Evolutionary conservation across 345 rosid species (phyloP), one percentile per base, ranked within the genome.

Genomic region (Citrus reticulata): DNA sequence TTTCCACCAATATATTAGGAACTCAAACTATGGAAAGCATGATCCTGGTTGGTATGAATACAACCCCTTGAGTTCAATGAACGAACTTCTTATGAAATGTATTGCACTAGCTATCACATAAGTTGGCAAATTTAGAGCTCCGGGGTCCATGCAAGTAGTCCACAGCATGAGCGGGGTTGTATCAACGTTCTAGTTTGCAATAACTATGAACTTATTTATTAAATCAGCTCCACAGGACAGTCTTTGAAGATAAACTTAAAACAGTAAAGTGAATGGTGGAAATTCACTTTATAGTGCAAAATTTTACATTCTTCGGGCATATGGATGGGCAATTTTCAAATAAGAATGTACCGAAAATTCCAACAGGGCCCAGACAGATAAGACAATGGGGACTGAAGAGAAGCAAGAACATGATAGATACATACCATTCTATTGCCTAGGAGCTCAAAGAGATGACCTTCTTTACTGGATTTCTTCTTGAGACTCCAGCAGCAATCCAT

Each of bases 401-500:
- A 69, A 2, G 77, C 80, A 64, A 74, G 74, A 68, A 55, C n/a
- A 37, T 20, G 58, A 32, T 70, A 51, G 64, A 77, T 68, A 59
- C 80, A 79, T 89, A 96, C 99, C 95, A 76, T 85, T 80, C 81
- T 85, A 77, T 70, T 77, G 80, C 99, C 98, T 9, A 65, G 70
- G 40, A 94, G 83, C 87, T 90, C 92, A 85, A 90, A 90, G 80
- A 89, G 84, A 87, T 86, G 88, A 84, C 79, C 86, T 72, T 84
- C 88, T 79, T 75, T 82, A 5, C 11, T 14, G 64, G 82, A 80
- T 70, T 83, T 75, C 76, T 76, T 83, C 80, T 58, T 70, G 29
- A 94, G 93, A 82, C 80, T 78, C 97, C 97, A 92, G 68, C 83
- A 83, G 59, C 92, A 86, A 81, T 89, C 92, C 85, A 92, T 79